Evolutionary conservation across 371 early-diverging fungal genomes (phyloP), one percentile per base, ranked within the genome.

Genomic region (Blyttiomyces sp.): DNA sequence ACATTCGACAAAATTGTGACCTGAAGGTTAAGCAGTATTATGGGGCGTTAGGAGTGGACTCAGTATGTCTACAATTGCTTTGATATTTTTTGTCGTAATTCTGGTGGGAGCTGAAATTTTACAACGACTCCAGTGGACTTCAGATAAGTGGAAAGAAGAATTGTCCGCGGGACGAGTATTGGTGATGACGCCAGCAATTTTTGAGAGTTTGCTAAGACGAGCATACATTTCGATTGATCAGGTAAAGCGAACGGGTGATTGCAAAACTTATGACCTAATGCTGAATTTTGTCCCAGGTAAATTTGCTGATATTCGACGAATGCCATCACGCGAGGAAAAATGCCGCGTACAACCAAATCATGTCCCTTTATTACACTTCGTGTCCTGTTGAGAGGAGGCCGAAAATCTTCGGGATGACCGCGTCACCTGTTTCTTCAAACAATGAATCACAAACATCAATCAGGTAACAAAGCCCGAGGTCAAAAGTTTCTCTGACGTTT

Each of bases 371-470:
- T 68, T 94, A 93, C 64, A 58, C 66, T 19, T 74, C 79, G n/a
- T 72, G 75, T 0, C 56, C 57, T 0, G 70, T 71, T 1, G 63
- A 76, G 4, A 46, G 43, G 4, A 70, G 86, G 27, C 95, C 95
- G 7, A 87, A 86, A 61, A 81, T 95, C 0, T 91, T 95, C 70
- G 94, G 94, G 5, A 90, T 96, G 92, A 94, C 96, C 0, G 95
- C 96, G 3, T 93, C 92, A 4, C 93, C 96, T 3, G 54, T 51
- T 52, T 76, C 85, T 21, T 19, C 24, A 31, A 13, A 32, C 19
- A 36, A 23, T 17, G 32, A 61, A 30, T 32, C 44, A 26, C 28
- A 24, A 31, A 16, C 24, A 24, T 27, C 61, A 24, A 36, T 45
- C 36, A 16, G 23, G 54, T 43, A 26, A 34, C n/a, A 5, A 48